These are phyloP conservation scores for Podospora anserina DNA, from an alignment of 495 filamentous ascomycete species.

Conservation along the genomic window DNA sequence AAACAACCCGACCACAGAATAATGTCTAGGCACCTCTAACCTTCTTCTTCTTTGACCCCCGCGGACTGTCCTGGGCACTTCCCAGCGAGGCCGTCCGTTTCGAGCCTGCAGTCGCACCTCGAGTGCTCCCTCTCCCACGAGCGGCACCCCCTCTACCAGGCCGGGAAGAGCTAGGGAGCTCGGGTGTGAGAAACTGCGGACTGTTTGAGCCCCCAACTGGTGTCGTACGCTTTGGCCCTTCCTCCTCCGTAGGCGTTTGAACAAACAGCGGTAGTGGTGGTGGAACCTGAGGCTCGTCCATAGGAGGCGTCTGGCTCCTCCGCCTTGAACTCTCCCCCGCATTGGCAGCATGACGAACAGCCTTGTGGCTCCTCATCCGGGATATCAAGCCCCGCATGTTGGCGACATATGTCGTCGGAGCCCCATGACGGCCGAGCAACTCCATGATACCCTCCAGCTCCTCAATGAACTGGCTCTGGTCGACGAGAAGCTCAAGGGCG, in stretches of 20 bases:
- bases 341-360: not conserved
- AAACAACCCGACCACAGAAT: not conserved
- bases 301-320: constrained; percentile 21
- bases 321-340: constrained; percentile 14
- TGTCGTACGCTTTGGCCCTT: not conserved
- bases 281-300: constrained; percentile 5
- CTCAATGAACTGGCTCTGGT: constrained; percentile 36
- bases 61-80: constrained; percentile 15
- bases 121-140: constrained; percentile 5
- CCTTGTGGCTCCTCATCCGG: constrained; percentile 30
- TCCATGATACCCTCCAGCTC: constrained; percentile 34
- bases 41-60: constrained; percentile 19
- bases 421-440: constrained; percentile 26
- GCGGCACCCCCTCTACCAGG: constrained; percentile 13
- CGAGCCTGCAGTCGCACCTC: constrained; percentile 14
- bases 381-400: constrained; percentile 32
- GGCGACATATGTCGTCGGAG: constrained; percentile 28
- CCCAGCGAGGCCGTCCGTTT: constrained; percentile 25
- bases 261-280: not conserved
- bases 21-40: constrained; percentile 2
- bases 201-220: not conserved
- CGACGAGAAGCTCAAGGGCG: constrained; percentile 37
- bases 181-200: constrained; percentile 23
- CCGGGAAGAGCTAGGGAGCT: constrained; percentile 14
- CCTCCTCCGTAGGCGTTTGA: not conserved